Evolutionary conservation across 768 basidiomycete species (phyloP).

Genomic region (Suillus decipiens): DNA sequence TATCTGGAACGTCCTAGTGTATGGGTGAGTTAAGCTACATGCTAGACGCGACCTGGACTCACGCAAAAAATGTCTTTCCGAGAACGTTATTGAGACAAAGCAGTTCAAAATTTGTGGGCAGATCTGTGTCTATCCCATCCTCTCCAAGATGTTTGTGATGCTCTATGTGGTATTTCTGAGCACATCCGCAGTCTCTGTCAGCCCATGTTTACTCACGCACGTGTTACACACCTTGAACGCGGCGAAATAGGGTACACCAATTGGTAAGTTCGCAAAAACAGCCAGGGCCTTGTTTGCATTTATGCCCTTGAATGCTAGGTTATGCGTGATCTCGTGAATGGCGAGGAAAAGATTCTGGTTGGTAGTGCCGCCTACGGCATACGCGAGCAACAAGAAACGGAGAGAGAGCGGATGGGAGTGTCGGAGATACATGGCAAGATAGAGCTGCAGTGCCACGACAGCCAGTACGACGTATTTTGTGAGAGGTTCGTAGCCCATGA

Average conservation of each 20-base stretch:
- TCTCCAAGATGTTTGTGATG: conserved; percentile 96
- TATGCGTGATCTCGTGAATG: conserved; percentile 98
- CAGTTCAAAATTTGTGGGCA: conserved; percentile 86
- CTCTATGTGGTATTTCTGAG: conserved; percentile 87
- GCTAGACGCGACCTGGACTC: conserved; percentile 31
- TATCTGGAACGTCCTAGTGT: conserved; percentile 90
- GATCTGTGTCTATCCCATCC: conserved; percentile 94
- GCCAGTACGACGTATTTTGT: conserved; percentile 89
- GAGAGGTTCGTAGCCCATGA: conserved; percentile 93
- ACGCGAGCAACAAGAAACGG: conserved; percentile 75
- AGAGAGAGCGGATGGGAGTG: conserved; percentile 68
- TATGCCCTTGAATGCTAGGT: conserved; percentile 87
- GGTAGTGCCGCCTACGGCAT: conserved; percentile 87
- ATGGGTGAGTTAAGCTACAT: conserved; percentile 12
- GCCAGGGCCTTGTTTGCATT: conserved; percentile 84
- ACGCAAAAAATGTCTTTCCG: conserved; percentile 99
- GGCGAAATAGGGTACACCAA: conserved; percentile 92
- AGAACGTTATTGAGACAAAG: conserved; percentile 90
- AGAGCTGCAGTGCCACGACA: conserved; percentile 80
- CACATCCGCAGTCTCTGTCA: conserved; percentile 12
- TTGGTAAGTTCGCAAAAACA: conserved; percentile 89
- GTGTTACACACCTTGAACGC: conserved; percentile 77
- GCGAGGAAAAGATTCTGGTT: conserved; percentile 99
- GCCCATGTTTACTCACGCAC: background rate
- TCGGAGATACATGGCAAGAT: conserved; percentile 63